These are phyloP conservation scores for Pulveroboletus sp. DNA, from an alignment of 768 basidiomycete genomes.

Conservation along the genomic window DNA sequence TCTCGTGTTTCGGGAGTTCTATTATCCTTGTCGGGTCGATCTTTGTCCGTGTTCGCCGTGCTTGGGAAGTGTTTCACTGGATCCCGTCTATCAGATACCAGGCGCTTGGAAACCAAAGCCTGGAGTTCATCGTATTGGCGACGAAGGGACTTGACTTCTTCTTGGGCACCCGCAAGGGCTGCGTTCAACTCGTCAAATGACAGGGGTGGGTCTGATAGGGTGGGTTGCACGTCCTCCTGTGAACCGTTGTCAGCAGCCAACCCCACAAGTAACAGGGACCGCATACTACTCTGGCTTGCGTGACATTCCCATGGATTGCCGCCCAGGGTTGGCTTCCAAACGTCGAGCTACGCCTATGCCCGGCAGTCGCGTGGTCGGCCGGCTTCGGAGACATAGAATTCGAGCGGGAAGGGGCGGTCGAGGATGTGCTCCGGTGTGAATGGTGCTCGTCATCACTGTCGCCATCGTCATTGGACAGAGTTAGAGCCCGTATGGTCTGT, in stretches of 20 bases:
- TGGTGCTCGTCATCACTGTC: conserved; percentile 19
- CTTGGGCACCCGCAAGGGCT: conserved; percentile 20
- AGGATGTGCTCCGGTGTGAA: conserved; percentile 5
- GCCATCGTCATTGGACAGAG: conserved; percentile 1
- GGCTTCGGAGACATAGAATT: conserved; percentile 17
- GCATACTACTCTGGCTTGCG: conserved; percentile 8
- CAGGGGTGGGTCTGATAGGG: conserved; percentile 10
- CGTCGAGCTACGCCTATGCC: conserved; percentile 24
- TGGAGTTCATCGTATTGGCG: conserved; percentile 26
- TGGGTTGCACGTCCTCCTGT: conserved; percentile 9
- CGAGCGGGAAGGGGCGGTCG: conserved; percentile 9
- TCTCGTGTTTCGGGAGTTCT: background rate
- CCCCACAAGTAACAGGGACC: conserved; percentile 1
- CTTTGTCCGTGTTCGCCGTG: background rate
- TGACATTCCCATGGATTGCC: conserved; percentile 7
- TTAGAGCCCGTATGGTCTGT: background rate
- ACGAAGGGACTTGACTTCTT: conserved; percentile 26
- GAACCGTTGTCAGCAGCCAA: conserved; percentile 1
- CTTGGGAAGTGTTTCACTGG: background rate
- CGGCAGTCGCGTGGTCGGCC: background rate
- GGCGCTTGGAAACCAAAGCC: conserved; percentile 13
- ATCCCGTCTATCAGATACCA: conserved; percentile 3
- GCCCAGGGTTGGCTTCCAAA: conserved; percentile 19
- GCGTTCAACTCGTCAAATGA: conserved; percentile 25
- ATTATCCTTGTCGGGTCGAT: background rate